These are phyloP conservation scores for Crepidotus variabilis DNA, from an alignment of 768 basidiomycete species.

Conservation along the genomic window DNA sequence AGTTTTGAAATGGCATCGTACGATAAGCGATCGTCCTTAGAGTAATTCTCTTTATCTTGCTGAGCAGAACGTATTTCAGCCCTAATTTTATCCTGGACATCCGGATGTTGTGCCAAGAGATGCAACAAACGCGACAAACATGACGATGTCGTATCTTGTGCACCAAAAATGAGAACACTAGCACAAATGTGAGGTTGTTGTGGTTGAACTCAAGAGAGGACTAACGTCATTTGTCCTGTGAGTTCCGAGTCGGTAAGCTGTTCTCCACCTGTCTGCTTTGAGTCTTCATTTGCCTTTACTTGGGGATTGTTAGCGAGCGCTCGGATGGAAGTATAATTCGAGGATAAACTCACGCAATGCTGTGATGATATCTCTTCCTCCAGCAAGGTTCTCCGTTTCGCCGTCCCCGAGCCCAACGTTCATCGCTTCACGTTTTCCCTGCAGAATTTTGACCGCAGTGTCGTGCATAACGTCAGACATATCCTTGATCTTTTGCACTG, in stretches of 20 bases:
- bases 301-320: neutral
- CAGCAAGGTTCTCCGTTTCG: constrained; percentile 16
- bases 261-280: constrained; percentile 22
- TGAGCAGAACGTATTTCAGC: constrained; percentile 24
- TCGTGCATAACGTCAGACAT: constrained; percentile 49
- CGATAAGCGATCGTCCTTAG: constrained; percentile 18
- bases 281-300: constrained; percentile 31
- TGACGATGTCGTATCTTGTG: constrained; percentile 46
- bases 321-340: neutral
- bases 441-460: constrained; percentile 36
- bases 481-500: constrained; percentile 37
- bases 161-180: constrained; percentile 48
- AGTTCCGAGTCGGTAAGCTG: constrained; percentile 40
- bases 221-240: constrained; percentile 48
- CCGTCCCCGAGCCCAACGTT: constrained; percentile 10
- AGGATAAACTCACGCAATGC: constrained; percentile 35
- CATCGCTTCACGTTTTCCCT: constrained; percentile 28
- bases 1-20: constrained; percentile 35
- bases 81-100: constrained; percentile 35
- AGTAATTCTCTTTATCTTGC: constrained; percentile 5
- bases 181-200: constrained; percentile 1
- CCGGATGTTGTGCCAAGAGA: constrained; percentile 23
- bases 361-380: constrained; percentile 47
- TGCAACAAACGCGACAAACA: constrained; percentile 34
- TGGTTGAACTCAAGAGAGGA: too few relatives aligned